phyloP scores from a whole-genome alignment of 116 monocot species.

The Posidonia oceanica region DNA sequence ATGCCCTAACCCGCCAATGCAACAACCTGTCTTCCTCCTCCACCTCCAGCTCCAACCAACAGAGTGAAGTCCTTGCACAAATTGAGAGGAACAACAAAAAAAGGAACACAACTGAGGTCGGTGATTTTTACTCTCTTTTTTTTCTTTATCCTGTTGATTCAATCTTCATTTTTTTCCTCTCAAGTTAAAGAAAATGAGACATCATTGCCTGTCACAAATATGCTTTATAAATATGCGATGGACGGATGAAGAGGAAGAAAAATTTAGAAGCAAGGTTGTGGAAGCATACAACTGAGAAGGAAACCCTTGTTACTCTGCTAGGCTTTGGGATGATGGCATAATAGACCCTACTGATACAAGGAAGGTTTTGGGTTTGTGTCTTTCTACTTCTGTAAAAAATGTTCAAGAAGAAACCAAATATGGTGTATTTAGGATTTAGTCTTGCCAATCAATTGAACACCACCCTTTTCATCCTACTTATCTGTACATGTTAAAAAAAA shows the following conservation, averaged over 20 bases:
- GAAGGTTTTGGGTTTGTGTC: slow-evolving; percentile 66
- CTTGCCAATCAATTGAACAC: neutral
- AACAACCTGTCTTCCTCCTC: too few relatives aligned
- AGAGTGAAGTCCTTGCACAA: slow-evolving; percentile 55
- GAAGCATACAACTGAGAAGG: slow-evolving; percentile 91
- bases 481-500: neutral
- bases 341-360: slow-evolving; percentile 93
- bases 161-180: neutral
- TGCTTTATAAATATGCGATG: slow-evolving; percentile 31
- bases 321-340: slow-evolving; percentile 97
- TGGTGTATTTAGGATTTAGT: slow-evolving; percentile 94
- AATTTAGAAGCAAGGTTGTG: slow-evolving; percentile 65
- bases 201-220: neutral
- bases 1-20: too few relatives aligned
- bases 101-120: slow-evolving; percentile 62
- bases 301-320: slow-evolving; percentile 91
- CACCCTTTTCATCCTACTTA: neutral
- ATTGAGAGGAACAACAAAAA: slow-evolving; percentile 87
- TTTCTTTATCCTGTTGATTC: neutral
- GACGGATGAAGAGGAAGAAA: slow-evolving; percentile 65
- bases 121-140: neutral
- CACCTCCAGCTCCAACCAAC: too few relatives aligned
- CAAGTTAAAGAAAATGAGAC: too few relatives aligned
- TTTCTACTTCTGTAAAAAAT: slow-evolving; percentile 48
- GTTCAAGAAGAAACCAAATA: slow-evolving; percentile 61